Evolutionary conservation across 768 basidiomycete species (phyloP), one percentile per base, ranked within the genome.

Genomic region (Lactifluus volemus): DNA sequence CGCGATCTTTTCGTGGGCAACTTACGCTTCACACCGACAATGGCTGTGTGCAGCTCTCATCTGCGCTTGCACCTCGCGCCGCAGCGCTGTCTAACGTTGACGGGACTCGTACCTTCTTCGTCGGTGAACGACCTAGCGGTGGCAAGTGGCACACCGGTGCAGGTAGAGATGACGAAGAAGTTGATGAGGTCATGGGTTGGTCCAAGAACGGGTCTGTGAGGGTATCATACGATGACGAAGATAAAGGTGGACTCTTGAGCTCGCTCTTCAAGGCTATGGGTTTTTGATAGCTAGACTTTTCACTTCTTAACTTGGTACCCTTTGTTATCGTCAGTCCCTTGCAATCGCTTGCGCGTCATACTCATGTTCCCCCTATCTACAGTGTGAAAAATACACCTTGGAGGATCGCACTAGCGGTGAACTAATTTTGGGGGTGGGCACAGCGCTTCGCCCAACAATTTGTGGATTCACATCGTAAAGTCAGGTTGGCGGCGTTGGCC

Each of bases 1-100:
- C 64, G 36, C 64, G 64, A 21, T 65, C 61, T 11, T 65, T 65
- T 49, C 61, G 48, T 19, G 64, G 64, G 41, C 62, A 65, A 21
- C 49, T 65, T 3, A 63, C 32, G 8, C 57, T 65, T 29, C 53
- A 63, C 17, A 63, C 53, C 2, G 49, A 58, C 11, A 30, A 63
- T 14, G 64, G 64, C 17, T 42, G 44, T 6, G 61, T 59, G 30
- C 10, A 6, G 7, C 53, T 65, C 44, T 65, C 64, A 30, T 14
- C 62, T 21, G 41, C 38, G 11, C 42, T 65, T 25, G 36, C 36
- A 10, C n/a, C 52, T 14, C 48, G 48, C 30, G 44, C 53, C 29
- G 44, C 61, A 12, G 30, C 47, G 41, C 44, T 65, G 15, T 65
- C 55, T 4, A 32, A n/a, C 17, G 8, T 47, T 10, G 52, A 59